phyloP scores from a whole-genome alignment of 805 yeast species.

The Candida ovalis region DNA sequence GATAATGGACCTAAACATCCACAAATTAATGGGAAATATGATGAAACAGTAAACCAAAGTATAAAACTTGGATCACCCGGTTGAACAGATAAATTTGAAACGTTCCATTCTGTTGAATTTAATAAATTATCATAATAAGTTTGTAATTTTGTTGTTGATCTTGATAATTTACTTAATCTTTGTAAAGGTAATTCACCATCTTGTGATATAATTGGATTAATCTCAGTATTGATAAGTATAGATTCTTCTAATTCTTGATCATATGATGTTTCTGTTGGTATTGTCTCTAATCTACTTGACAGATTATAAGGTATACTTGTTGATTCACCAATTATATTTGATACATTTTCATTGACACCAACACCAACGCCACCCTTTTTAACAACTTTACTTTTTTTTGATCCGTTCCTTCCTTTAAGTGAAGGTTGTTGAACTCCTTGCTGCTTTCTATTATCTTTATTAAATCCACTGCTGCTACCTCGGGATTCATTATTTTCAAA shows the following conservation, averaged over 20 bases:
- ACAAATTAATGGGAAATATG: constrained; percentile 69
- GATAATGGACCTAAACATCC: constrained; percentile 80
- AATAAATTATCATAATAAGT: constrained; percentile 25
- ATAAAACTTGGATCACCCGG: constrained; percentile 32
- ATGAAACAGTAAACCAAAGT: constrained; percentile 62
- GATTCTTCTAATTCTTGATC: not conserved
- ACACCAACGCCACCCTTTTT: too few relatives aligned
- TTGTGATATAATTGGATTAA: not conserved
- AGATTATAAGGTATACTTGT: too few relatives aligned
- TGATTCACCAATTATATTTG: too few relatives aligned
- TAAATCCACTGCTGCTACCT: too few relatives aligned
- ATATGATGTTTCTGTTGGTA: not conserved
- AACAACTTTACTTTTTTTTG: too few relatives aligned
- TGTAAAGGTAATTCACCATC: not conserved
- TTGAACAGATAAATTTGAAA: constrained; percentile 26
- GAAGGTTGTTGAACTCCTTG: too few relatives aligned
- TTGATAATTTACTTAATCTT: not conserved
- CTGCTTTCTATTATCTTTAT: too few relatives aligned
- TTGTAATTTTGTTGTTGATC: constrained; percentile 10
- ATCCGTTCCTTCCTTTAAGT: too few relatives aligned
- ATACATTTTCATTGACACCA: too few relatives aligned
- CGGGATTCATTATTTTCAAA: too few relatives aligned
- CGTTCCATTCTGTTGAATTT: constrained; percentile 28
- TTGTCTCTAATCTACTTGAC: too few relatives aligned
- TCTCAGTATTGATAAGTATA: not conserved